Base-by-base conservation (phyloP, 2,329 filamentous ascomycete genomes). In the Cadophora luteo-olivacea region DNA sequence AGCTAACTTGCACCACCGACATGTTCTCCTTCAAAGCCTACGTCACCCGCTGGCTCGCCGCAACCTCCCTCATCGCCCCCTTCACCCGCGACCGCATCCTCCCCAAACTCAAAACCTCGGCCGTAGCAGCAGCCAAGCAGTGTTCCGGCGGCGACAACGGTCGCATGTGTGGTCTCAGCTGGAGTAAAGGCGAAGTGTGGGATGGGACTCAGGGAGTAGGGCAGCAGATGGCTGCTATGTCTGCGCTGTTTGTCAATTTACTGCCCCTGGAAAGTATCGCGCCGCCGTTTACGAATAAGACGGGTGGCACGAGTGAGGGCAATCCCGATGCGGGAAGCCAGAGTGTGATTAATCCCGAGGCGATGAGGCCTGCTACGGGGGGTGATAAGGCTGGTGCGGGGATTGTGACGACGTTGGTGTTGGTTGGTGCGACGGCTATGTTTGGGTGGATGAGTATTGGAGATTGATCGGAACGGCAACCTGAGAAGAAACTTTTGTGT, bases 171-270 rank as follows among this genome's bases (percentile, higher is more conserved):
- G 87, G 88, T 9, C 76, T 89, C 33, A 84, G 84, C 66, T 91
- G 89, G 88, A 84, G 83, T 51, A 84, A 85, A 67, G 72, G 70
- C 14, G 81, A 78, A 33, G 78, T 54, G 1, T 78, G 72, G 68
- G 85, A 87, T 73, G 80, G 82, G 4, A 78, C 77, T 0, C 75
- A 77, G 12, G 86, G 86, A 8, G 85, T 87, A 1, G 86, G 86
- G 2, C 83, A 88, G 75, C 89, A 92, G 78, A 92, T 93, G 90
- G 84, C 87, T 0, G 89, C 87, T 4, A 86, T 89, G 84, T 83
- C 82, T 61, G 86, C 84, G 0, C 79, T 89, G 7, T 84, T 74
- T 65, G 80, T 80, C 29, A 79, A 82, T 68, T 76, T 84, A 11
- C 70, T 77, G 2, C 74, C 82, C 45, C 69, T 82, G 1, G 78